These are phyloP conservation scores for Xylaria multiplex DNA, from an alignment of 2,329 filamentous ascomycete genomes.

Conservation along the genomic window DNA sequence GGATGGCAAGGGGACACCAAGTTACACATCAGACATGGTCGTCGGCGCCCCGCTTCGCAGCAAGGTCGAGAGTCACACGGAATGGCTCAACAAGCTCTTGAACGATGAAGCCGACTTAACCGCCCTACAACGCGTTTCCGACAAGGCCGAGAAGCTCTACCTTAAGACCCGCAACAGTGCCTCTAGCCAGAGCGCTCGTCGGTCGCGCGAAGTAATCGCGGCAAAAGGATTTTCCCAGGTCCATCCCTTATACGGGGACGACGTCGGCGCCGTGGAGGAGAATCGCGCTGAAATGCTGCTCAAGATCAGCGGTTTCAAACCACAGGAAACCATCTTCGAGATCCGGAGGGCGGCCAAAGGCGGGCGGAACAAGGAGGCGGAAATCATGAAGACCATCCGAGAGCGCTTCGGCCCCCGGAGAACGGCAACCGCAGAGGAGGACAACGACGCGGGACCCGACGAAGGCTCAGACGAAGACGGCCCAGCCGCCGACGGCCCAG, in stretches of 20 bases:
- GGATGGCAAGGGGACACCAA: constrained; percentile 65
- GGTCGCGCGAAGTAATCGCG: constrained; percentile 79
- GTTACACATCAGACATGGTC: constrained; percentile 84
- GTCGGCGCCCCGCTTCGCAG: constrained; percentile 80
- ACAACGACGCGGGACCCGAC: constrained; percentile 50
- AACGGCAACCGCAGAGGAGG: constrained; percentile 57
- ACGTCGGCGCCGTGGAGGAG: constrained; percentile 71
- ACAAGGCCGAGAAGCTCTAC: constrained; percentile 93
- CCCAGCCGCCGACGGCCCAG: constrained; percentile 1
- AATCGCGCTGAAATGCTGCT: constrained; percentile 88
- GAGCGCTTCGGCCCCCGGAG: constrained; percentile 73
- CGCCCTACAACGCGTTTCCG: constrained; percentile 76
- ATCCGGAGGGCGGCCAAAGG: constrained; percentile 78
- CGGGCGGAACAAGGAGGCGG: constrained; percentile 71
- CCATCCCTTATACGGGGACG: constrained; percentile 82
- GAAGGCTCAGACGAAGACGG: constrained; percentile 44
- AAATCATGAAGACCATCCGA: constrained; percentile 78
- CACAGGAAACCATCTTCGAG: constrained; percentile 96
- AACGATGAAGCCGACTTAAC: constrained; percentile 78
- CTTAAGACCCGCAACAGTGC: constrained; percentile 89
- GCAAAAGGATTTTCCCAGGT: constrained; percentile 77
- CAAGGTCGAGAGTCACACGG: constrained; percentile 77
- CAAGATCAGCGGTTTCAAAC: constrained; percentile 86
- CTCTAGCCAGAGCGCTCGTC: constrained; percentile 87
- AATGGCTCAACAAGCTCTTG: constrained; percentile 84